Evolutionary conservation across 345 rosid genomes (phyloP), one percentile per base, ranked within the genome.

Genomic region (Acer negundo): DNA sequence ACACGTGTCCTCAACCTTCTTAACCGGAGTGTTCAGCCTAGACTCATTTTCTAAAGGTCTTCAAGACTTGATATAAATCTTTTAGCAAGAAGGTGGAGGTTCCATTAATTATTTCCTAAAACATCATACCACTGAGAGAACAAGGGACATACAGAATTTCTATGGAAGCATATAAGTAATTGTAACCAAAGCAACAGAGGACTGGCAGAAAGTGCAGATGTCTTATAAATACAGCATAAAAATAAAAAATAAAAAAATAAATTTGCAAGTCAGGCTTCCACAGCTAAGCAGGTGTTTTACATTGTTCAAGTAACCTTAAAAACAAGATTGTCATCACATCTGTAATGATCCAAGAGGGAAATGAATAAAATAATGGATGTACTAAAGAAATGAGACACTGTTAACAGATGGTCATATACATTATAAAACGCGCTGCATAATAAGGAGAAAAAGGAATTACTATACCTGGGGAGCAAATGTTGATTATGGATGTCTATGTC

Each of bases 401-500:
- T 53, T 31, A 31, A 42, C 6, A 17, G 56, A 56, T 56, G 2
- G 61, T 56, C 67, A 73, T 73, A 19, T n/a, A 15, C 17, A 20
- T 20, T 35, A 42, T n/a, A 42, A 44, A 38, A 17, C 19, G 3
- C 3, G 20, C 13, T 38, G 59, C 23, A 38, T 64, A 26, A 28
- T 16, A 24, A 75, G 31, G 40, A 40, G 7, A 44, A 58, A 67
- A 20, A 67, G 49, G 38, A 22, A 75, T 8, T 55, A 15, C 26
- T 19, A 62, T 83, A 94, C 99, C 97, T 94, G 55, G 98, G 98
- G 65, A 96, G 93, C 28, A 94, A 82, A 75, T 90, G 74, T 76
- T 88, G 91, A 80, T 86, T 85, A 83, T 91, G 97, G 75, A 96
- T 94, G 80, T 92, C 95, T 72, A 94, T 90, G 76, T 96, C 98